Percentiles rank a stretch among this genome's conserved stretches.
These are phyloP conservation scores for Mucor irregularis DNA, from an alignment of 371 early-diverging fungal species.

Conservation along the genomic window DNA sequence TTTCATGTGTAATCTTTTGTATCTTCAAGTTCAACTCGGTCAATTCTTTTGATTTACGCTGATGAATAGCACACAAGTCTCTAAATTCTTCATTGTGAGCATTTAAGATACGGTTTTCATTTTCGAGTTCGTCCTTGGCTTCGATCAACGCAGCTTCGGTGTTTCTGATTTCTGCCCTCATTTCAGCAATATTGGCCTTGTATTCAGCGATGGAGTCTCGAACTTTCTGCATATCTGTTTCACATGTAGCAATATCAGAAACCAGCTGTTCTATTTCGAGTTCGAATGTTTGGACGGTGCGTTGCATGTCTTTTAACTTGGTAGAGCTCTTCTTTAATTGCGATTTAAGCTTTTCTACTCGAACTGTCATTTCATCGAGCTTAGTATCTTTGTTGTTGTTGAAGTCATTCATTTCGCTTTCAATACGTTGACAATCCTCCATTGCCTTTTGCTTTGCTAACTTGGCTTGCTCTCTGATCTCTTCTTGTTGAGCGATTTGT, in stretches of 20 bases:
- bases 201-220: constrained; percentile 55
- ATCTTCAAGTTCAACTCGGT: constrained; percentile 66
- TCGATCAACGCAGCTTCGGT: constrained; percentile 6
- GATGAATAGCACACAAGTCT: constrained; percentile 64
- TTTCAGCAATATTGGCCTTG: constrained; percentile 32
- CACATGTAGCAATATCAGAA: constrained; percentile 57
- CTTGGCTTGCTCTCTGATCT: constrained; percentile 41
- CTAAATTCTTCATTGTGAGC: constrained; percentile 47
- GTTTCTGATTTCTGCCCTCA: constrained; percentile 26
- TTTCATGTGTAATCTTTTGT: constrained; percentile 73
- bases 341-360: constrained; percentile 58
- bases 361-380: constrained; percentile 73
- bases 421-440: constrained; percentile 58
- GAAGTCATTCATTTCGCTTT: constrained; percentile 90
- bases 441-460: constrained; percentile 43
- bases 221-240: constrained; percentile 50
- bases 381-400: constrained; percentile 81
- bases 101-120: constrained; percentile 27
- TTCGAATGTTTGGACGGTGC: constrained; percentile 67
- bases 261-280: constrained; percentile 76
- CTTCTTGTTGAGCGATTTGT: constrained; percentile 31
- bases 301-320: constrained; percentile 66
- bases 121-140: constrained; percentile 19
- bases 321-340: constrained; percentile 54
- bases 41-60: constrained; percentile 61